Evolutionary conservation across 1,284 basidiomycete species (phyloP), one percentile per base, ranked within the genome.

Genomic region (Heterobasidion annosum): DNA sequence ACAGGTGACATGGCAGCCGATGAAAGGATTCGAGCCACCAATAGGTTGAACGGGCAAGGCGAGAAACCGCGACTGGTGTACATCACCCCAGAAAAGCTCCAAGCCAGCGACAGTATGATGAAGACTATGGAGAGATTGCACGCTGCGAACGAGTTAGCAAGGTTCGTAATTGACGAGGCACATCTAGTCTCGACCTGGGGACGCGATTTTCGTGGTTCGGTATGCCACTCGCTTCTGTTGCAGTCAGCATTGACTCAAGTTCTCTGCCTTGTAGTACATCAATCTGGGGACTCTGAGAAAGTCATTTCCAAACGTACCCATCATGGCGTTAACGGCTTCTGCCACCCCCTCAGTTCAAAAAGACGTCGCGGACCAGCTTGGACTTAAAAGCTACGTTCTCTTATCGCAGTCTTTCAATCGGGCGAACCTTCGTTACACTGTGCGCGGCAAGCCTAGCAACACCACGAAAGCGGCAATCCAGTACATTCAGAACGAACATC

Each of bases 291-390:
- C 75, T 10, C 74, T 98, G 45, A 85, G 93, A 34, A 68, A 76
- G 18, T 77, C 81, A 10, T 98, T 84, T 69, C 89, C 91, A 0
- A 66, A 73, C 2, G 79, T 95, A 1, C 96, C 96, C 0, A 88
- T 99, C 64, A 98, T 98, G 82, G 97, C 96, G 0, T 77, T 99
- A 48, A 98, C 97, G 0, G 97, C 94, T 1, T 98, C 96, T 0
- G 97, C 95, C 0, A 93, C 89, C 58, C 73, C 78, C 49, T 76
- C 84, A 52, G 88, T 89, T 2, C 80, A 88, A 56, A 73, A 81
- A 34, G 94, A 98, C 66, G 90, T 99, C 65, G 80, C 88, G 56
- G 67, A 73, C 10, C 81, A 80, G 16, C 80, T 98, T 9, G 71
- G 77, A n/a, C 80, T 97, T 54, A 60, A 62, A 16, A 65, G 77